Percentiles rank a stretch among this genome's conserved stretches.
Evolutionary conservation across 2,329 filamentous ascomycete genomes (phyloP).

Genomic region (Simplicillium sp.): DNA sequence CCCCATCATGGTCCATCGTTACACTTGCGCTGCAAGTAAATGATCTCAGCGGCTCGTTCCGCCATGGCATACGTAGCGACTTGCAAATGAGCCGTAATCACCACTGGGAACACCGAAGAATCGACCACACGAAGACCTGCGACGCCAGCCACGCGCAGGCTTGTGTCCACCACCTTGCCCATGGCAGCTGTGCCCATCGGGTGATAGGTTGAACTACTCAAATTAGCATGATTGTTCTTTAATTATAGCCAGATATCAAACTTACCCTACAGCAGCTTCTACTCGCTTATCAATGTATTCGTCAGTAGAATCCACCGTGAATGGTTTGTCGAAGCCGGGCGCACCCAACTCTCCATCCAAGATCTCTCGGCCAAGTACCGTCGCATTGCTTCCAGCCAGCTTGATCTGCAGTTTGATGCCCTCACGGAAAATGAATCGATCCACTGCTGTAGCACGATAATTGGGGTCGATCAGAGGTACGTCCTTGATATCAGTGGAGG

Average conservation of each 20-base stretch:
- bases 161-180: slow-evolving; percentile 34
- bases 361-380: slow-evolving; percentile 11
- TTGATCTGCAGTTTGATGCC: slow-evolving; percentile 13
- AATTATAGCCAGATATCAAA: neutral
- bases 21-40: slow-evolving; percentile 14
- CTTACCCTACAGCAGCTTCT: slow-evolving; percentile 5
- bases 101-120: slow-evolving; percentile 24
- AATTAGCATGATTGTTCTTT: neutral
- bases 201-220: slow-evolving; percentile 15
- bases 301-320: slow-evolving; percentile 13
- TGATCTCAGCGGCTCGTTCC: slow-evolving; percentile 51
- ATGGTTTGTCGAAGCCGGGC: slow-evolving; percentile 10
- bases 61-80: slow-evolving; percentile 44
- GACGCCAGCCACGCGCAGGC: slow-evolving; percentile 26
- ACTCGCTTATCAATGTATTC: slow-evolving; percentile 18
- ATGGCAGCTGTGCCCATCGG: slow-evolving; percentile 19
- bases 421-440: slow-evolving; percentile 18
- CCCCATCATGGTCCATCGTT: neutral
- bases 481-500: slow-evolving; percentile 10
- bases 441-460: slow-evolving; percentile 17
- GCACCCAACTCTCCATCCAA: slow-evolving; percentile 12
- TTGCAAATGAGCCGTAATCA: slow-evolving; percentile 29
- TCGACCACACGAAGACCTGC: slow-evolving; percentile 27
- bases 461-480: slow-evolving; percentile 18
- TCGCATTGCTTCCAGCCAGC: slow-evolving; percentile 10